Percentiles rank a stretch among this genome's conserved stretches.
Evolutionary conservation across 2,329 filamentous ascomycete species (phyloP).

Genomic region (Coniosporium tulheliwenetii): DNA sequence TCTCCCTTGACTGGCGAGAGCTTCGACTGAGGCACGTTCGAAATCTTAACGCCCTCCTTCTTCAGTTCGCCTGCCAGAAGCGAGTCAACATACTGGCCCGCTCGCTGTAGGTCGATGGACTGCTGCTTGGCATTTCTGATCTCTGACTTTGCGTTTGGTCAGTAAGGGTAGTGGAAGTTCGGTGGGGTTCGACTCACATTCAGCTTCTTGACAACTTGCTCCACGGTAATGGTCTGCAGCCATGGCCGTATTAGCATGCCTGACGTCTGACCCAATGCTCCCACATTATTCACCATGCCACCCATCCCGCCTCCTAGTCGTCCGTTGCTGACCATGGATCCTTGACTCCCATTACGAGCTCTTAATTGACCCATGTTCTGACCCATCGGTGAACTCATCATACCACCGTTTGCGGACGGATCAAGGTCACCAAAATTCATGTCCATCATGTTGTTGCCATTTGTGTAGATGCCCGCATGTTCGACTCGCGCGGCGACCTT

Average conservation of each 20-base stretch:
- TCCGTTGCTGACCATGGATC: slow-evolving; percentile 36
- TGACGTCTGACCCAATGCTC: no score
- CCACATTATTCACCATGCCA: slow-evolving; percentile 31
- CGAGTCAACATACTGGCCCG: slow-evolving; percentile 64
- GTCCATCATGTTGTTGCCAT: slow-evolving; percentile 63
- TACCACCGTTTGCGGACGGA: slow-evolving; percentile 52
- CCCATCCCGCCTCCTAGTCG: slow-evolving; percentile 41
- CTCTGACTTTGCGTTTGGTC: slow-evolving; percentile 47
- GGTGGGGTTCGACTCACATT: slow-evolving; percentile 41
- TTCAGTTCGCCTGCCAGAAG: slow-evolving; percentile 57
- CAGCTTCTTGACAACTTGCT: slow-evolving; percentile 81
- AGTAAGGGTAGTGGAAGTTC: slow-evolving; percentile 5
- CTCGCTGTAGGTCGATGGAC: slow-evolving; percentile 68
- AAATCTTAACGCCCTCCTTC: slow-evolving; percentile 33
- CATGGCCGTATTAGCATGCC: slow-evolving; percentile 32
- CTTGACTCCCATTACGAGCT: slow-evolving; percentile 33
- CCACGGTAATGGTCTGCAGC: slow-evolving; percentile 78
- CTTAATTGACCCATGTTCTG: slow-evolving; percentile 48
- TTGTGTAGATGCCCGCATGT: slow-evolving; percentile 70
- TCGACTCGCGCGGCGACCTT: slow-evolving; percentile 96
- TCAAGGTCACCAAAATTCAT: slow-evolving; percentile 89
- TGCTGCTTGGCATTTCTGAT: slow-evolving; percentile 83
- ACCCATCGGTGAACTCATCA: slow-evolving; percentile 49
- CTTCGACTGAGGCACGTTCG: slow-evolving; percentile 25
- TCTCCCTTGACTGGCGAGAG: slow-evolving; percentile 45